Evolutionary conservation across 768 basidiomycete genomes (phyloP).

Genomic region (Auriscalpium orientale): DNA sequence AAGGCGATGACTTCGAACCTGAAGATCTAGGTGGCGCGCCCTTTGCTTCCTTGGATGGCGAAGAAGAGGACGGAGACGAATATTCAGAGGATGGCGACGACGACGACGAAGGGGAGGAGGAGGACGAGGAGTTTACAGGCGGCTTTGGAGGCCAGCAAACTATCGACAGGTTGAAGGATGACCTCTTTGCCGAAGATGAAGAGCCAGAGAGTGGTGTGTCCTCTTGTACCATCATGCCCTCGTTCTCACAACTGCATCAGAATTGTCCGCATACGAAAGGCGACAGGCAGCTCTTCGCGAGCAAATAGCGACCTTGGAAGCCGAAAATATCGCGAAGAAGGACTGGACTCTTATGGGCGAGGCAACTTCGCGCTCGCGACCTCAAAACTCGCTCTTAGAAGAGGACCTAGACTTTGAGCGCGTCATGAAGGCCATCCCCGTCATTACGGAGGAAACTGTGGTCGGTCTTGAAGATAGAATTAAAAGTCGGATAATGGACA

Average conservation of each 20-base stretch:
- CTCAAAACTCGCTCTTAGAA: slow-evolving; percentile 86
- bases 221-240: neutral
- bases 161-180: slow-evolving; percentile 66
- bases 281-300: slow-evolving; percentile 65
- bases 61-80: slow-evolving; percentile 13
- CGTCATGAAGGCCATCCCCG: slow-evolving; percentile 75
- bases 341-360: slow-evolving; percentile 94
- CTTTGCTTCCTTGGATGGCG: slow-evolving; percentile 5
- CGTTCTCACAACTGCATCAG: slow-evolving; percentile 23
- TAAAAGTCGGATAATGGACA: slow-evolving; percentile 79
- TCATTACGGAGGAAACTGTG: slow-evolving; percentile 85
- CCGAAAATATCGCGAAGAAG: slow-evolving; percentile 81
- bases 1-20: slow-evolving; percentile 4
- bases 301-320: slow-evolving; percentile 77
- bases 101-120: slow-evolving; percentile 13
- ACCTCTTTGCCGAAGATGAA: slow-evolving; percentile 72
- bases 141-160: slow-evolving; percentile 31
- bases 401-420: slow-evolving; percentile 96
- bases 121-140: slow-evolving; percentile 8
- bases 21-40: too few species aligned
- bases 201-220: slow-evolving; percentile 27
- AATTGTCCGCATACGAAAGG: slow-evolving; percentile 72
- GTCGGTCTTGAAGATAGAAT: slow-evolving; percentile 82
- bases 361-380: slow-evolving; percentile 71
- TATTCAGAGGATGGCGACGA: slow-evolving; percentile 21